Evolutionary conservation across 371 early-diverging fungal genomes (phyloP).

Genomic region (Lichtheimia corymbifera): DNA sequence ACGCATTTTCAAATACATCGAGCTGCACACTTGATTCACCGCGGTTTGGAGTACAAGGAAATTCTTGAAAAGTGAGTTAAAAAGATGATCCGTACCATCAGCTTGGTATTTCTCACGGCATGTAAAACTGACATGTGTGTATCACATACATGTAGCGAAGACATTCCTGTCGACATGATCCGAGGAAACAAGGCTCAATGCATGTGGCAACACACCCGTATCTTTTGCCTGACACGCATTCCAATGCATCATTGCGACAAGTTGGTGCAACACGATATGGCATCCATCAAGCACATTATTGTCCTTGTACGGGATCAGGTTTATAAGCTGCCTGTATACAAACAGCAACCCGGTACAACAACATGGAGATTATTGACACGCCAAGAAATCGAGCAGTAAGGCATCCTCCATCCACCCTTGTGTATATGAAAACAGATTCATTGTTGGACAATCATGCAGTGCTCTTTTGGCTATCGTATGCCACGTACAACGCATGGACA

Average conservation of each 20-base stretch:
- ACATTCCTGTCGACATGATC: slow-evolving; percentile 58
- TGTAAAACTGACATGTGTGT: too few species aligned
- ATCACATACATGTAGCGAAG: slow-evolving; percentile 33
- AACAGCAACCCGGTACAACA: slow-evolving; percentile 34
- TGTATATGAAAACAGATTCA: too few species aligned
- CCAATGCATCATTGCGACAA: slow-evolving; percentile 74
- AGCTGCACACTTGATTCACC: slow-evolving; percentile 79
- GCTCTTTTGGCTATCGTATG: slow-evolving; percentile 35
- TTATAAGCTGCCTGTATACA: slow-evolving; percentile 69
- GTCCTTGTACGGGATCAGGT: slow-evolving; percentile 78
- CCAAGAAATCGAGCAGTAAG: slow-evolving; percentile 75
- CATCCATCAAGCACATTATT: slow-evolving; percentile 64
- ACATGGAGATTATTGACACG: slow-evolving; percentile 52
- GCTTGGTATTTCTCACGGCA: too few species aligned
- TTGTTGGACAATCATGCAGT: not conserved
- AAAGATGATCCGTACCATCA: too few species aligned
- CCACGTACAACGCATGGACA: slow-evolving; percentile 40
- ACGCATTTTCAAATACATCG: slow-evolving; percentile 81
- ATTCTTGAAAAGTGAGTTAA: slow-evolving; percentile 56
- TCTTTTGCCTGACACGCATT: slow-evolving; percentile 80
- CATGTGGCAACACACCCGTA: slow-evolving; percentile 70
- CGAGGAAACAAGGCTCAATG: slow-evolving; percentile 27
- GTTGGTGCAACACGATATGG: slow-evolving; percentile 50
- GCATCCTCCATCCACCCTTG: too few species aligned
- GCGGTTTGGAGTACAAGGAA: slow-evolving; percentile 74